Evolutionary conservation across 2,329 filamentous ascomycete species (phyloP).

Genomic region (Botrytis squamosa): DNA sequence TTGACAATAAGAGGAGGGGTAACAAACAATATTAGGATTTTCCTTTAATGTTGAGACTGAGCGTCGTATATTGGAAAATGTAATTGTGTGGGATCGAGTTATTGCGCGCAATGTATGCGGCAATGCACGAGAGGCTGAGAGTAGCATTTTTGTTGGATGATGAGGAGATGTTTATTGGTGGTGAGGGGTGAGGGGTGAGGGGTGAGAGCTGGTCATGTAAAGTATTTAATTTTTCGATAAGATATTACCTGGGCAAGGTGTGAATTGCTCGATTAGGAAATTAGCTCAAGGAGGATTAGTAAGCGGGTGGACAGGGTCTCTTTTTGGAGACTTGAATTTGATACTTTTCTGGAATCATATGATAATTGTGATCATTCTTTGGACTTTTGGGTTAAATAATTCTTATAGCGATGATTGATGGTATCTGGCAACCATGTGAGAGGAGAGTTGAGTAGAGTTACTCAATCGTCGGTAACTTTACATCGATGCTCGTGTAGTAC

Average conservation of each 20-base stretch:
- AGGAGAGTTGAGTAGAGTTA: neutral
- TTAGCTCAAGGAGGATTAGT: constrained; percentile 11
- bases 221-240: constrained; percentile 2
- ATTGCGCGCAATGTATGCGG: neutral
- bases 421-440: neutral
- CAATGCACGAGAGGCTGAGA: neutral
- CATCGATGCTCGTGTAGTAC: neutral
- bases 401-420: neutral
- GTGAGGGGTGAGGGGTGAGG: neutral
- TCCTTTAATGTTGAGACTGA: constrained; percentile 34
- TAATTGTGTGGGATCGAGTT: neutral
- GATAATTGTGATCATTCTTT: neutral
- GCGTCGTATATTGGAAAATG: neutral
- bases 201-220: neutral
- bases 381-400: neutral
- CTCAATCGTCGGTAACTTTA: neutral
- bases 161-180: neutral
- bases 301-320: neutral
- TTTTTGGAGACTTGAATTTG: neutral
- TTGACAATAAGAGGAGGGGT: neutral
- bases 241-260: neutral
- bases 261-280: constrained; percentile 13
- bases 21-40: constrained; percentile 38
- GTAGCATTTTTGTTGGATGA: constrained; percentile 6
- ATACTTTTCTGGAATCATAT: neutral